phyloP scores from a whole-genome alignment of 2,329 filamentous ascomycete genomes.

The Cadophora sp. region DNA sequence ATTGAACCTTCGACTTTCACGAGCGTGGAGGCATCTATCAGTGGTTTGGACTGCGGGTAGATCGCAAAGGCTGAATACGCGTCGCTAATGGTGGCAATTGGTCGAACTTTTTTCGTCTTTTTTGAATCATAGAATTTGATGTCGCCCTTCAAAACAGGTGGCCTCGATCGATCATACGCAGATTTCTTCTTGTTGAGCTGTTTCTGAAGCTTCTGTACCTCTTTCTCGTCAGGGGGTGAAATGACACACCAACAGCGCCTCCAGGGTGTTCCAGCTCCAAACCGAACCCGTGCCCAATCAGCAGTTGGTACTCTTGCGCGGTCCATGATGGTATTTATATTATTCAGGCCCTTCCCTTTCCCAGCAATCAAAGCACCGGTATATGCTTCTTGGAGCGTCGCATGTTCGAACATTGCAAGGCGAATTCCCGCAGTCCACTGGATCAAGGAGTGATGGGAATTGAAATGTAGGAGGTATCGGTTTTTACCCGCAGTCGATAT shows the following conservation, averaged over 20 bases:
- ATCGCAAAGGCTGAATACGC: conserved; percentile 94
- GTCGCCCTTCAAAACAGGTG: conserved; percentile 77
- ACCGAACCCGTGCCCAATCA: conserved; percentile 94
- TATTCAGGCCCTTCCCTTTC: conserved; percentile 88
- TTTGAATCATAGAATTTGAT: conserved; percentile 94
- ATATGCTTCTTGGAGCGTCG: conserved; percentile 93
- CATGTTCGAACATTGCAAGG: conserved; percentile 92
- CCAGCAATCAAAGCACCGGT: conserved; percentile 95
- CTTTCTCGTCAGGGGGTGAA: conserved; percentile 91
- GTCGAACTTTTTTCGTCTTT: conserved; percentile 88
- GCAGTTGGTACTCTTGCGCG: conserved; percentile 78
- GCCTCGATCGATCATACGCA: conserved; percentile 76
- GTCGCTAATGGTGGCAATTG: conserved; percentile 90
- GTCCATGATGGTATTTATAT: conserved; percentile 89
- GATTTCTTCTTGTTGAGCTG: conserved; percentile 81
- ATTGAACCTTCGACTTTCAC: conserved; percentile 94
- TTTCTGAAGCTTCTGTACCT: conserved; percentile 83
- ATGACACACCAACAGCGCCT: conserved; percentile 97
- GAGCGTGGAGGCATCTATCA: conserved; percentile 93
- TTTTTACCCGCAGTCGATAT: conserved; percentile 96
- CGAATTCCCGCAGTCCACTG: conserved; percentile 97
- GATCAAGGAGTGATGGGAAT: conserved; percentile 88
- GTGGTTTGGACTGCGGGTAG: conserved; percentile 90
- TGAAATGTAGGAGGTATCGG: conserved; percentile 94
- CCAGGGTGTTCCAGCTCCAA: conserved; percentile 96